A percentile compares a stretch with the other conserved stretches of the same genome.
Conservation (phyloP, 2,329 filamentous ascomycete genomes). For the Cladosporium sp. region DNA sequence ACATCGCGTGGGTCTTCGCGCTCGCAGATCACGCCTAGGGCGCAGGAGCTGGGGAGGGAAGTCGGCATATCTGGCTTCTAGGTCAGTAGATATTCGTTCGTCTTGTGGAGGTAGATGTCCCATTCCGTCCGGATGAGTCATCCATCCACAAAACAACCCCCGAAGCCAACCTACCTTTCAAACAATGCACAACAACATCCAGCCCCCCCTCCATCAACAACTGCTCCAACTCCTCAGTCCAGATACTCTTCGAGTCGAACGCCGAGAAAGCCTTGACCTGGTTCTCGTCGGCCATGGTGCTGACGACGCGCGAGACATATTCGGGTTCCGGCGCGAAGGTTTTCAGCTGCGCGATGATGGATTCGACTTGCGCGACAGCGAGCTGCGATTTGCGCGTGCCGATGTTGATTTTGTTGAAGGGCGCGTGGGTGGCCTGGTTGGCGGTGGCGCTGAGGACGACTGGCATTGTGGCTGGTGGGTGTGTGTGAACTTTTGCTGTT, state of each 20-base stretch:
- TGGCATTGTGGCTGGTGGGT: neutral
- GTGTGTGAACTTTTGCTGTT: neutral
- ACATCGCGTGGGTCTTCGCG: constrained; percentile 61
- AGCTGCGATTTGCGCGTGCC: constrained; percentile 84
- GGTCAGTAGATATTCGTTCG: neutral
- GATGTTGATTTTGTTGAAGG: constrained; percentile 44
- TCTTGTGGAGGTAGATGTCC: neutral
- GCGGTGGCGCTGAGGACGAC: neutral
- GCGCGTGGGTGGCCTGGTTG: neutral
- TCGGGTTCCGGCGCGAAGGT: constrained; percentile 63
- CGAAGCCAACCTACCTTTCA: constrained; percentile 61
- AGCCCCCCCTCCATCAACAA: constrained; percentile 66
- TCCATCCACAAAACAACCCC: neutral
- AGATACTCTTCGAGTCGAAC: constrained; percentile 84
- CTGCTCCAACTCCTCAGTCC: constrained; percentile 87
- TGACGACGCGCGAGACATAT: constrained; percentile 74
- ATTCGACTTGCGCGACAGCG: constrained; percentile 75
- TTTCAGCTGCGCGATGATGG: constrained; percentile 66
- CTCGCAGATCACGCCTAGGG: constrained; percentile 70
- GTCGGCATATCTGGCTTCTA: constrained; percentile 69
- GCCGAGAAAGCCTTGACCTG: constrained; percentile 81
- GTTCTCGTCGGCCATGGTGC: constrained; percentile 81
- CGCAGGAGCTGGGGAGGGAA: constrained; percentile 69
- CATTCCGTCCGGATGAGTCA: neutral
- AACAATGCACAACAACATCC: constrained; percentile 80